Base-by-base conservation (phyloP, 805 yeast species). In the Hanseniaspora occidentalis region DNA sequence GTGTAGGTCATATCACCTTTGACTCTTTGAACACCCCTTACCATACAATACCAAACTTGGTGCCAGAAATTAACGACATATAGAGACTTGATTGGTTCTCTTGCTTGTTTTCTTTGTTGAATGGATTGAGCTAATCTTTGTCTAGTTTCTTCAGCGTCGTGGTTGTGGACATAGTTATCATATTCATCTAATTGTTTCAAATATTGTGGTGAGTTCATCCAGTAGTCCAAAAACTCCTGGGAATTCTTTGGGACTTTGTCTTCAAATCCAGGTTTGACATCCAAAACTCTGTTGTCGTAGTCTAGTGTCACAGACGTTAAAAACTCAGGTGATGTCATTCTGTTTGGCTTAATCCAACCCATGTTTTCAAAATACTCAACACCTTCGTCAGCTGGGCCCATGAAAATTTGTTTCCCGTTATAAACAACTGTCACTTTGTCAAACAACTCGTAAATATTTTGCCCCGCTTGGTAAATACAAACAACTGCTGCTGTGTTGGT, bases 281-380 rank as follows among this genome's bases (percentile, higher is more conserved):
- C 60, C 19, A 64, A 45, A 13, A 69, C 61, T 62, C 83, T 69
- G 44, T 77, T 81, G 22, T 67, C 69, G 13, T 79, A 82, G 55
- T 77, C 79, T 13, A 58, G 59, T 14, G 84, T 78, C 39, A 77
- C 70, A 4, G 82, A 68, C 14, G 84, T 77, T 51, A 78, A 68
- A 53, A 65, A 78, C 53, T 78, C 84, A 7, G 81, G 75, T 38
- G 83, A 75, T 3, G 82, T 73, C 67, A 75, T 77, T 65, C 84
- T 71, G 39, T 65, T 62, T 37, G 77, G 74, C 52, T 78, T 75
- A 21, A 66, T 62, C 63, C 64, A 78, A 31, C 84, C 84, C 81
- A 77, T 73, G 16, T 62, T 60, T 43, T 64, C 52, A 52, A 78
- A 78, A 50, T 65, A 78, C 11, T 59, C 67, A 50, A 67, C 73